These are phyloP conservation scores for Trametes polyzona DNA, from an alignment of 1,284 basidiomycete genomes.

Conservation along the genomic window DNA sequence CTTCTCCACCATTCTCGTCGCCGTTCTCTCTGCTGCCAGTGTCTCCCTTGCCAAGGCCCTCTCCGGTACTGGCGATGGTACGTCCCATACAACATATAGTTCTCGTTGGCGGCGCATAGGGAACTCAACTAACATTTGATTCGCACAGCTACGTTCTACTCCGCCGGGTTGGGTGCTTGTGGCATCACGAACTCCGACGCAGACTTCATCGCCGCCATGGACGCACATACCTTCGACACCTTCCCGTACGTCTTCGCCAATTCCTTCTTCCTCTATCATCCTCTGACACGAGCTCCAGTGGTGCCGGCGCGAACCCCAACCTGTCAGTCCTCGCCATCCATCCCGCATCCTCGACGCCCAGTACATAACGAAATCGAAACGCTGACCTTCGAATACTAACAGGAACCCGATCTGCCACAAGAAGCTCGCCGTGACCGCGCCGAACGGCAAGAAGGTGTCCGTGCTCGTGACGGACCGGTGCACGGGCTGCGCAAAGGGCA, in stretches of 20 bases:
- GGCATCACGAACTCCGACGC: conserved; percentile 23
- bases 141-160: conserved; percentile 28
- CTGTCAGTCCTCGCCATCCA: conserved; percentile 5
- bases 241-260: conserved; percentile 18
- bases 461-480: conserved; percentile 49
- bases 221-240: conserved; percentile 16
- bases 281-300: not conserved
- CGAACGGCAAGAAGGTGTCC: conserved; percentile 38
- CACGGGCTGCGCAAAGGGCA: conserved; percentile 41
- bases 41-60: conserved; percentile 10
- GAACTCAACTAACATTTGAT: no score
- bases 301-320: conserved; percentile 25
- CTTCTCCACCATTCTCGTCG: conserved; percentile 5
- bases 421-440: conserved; percentile 31
- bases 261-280: not conserved
- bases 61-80: conserved; percentile 14
- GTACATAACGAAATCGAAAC: not conserved
- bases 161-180: conserved; percentile 24
- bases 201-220: conserved; percentile 27
- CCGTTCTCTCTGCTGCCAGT: conserved; percentile 15
- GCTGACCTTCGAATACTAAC: conserved; percentile 1
- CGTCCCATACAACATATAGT: not conserved
- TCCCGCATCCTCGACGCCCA: not conserved
- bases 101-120: not conserved
- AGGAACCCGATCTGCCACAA: conserved; percentile 42